Evolutionary conservation across 176 grass and related monocot species (phyloP), one percentile per base, ranked within the genome.

Genomic region (Luzula sylvatica): DNA sequence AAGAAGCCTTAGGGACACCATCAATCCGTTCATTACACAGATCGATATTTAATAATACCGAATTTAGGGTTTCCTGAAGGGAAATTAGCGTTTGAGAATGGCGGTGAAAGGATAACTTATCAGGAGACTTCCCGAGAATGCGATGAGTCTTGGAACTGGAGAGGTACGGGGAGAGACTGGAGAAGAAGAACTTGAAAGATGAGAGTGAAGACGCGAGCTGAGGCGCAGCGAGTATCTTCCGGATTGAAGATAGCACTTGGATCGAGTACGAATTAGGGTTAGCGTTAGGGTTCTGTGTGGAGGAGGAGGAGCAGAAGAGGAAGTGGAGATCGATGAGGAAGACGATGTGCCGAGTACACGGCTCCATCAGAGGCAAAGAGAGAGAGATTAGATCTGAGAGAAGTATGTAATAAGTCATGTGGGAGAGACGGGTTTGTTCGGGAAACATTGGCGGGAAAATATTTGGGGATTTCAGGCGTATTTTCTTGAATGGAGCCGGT

Each of bases 181-280:
- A 76, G 56, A 76, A 76, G 73, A 69, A 61, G 38, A 76, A 45
- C 55, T 55, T 69, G 56, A 68, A 59, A 13, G 73, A 63, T 63
- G 67, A 76, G 73, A 76, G 73, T 5, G 73, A 62, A 23, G 73
- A 15, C 24, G 55, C 26, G 65, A 69, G 47, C 15, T 66, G 47
- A 1, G 65, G n/a, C 16, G 52, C 59, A 28, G 65, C 52, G 17
- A 76, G 24, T 23, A 76, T 46, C 6, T 47, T 32, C 20, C 65
- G 73, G 46, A 52, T 58, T 11, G 65, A 22, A 14, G 65, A 48
- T 39, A 64, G 25, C 2, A 66, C 20, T 38, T 39, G 45, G 15
- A 52, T 26, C 41, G 66, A 35, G 60, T 64, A 69, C 38, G 66
- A 57, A 8, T 2, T 52, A 7, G 35, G 19, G 20, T 23, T 26